These are phyloP conservation scores for Dactylonectria macrodidyma DNA, from an alignment of 2,329 filamentous ascomycete species.

Conservation along the genomic window DNA sequence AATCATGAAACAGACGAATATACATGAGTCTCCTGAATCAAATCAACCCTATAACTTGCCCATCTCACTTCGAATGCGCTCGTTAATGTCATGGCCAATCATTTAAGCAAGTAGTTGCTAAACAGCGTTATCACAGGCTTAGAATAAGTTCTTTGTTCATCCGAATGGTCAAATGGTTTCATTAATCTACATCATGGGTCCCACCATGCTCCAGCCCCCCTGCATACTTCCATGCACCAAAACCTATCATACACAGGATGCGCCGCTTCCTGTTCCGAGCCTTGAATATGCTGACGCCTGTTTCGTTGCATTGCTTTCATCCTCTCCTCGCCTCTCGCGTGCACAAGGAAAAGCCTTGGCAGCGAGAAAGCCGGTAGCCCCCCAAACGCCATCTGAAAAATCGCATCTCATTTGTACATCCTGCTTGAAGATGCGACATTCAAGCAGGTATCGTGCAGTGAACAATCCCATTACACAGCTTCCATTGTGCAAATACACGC, in stretches of 20 bases:
- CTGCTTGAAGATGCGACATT: background rate
- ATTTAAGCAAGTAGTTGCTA: background rate
- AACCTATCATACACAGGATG: constrained; percentile 32
- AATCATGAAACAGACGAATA: background rate
- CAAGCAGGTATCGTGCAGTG: constrained; percentile 2
- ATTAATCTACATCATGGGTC: constrained; percentile 19
- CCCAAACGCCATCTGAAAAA: constrained; percentile 29
- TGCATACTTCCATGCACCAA: constrained; percentile 22
- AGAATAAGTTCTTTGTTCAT: background rate
- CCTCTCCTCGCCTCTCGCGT: constrained; percentile 13
- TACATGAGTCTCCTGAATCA: background rate
- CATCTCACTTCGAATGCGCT: background rate
- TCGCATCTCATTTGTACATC: constrained; percentile 25
- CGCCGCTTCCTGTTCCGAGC: constrained; percentile 20
- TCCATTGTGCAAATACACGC: constrained; percentile 5
- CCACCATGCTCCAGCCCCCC: constrained; percentile 4
- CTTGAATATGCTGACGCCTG: constrained; percentile 21
- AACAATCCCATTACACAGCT: constrained; percentile 28
- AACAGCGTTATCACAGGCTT: background rate
- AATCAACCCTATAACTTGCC: background rate
- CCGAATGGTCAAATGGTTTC: constrained; percentile 2
- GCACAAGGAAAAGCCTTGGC: constrained; percentile 7
- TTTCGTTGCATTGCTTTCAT: constrained; percentile 18
- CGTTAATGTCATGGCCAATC: too few relatives aligned
- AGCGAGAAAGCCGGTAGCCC: constrained; percentile 6